Evolutionary conservation across 225 moss, liverwort and hornwort genomes (phyloP).

Genomic region (Sphagnum contortum): DNA sequence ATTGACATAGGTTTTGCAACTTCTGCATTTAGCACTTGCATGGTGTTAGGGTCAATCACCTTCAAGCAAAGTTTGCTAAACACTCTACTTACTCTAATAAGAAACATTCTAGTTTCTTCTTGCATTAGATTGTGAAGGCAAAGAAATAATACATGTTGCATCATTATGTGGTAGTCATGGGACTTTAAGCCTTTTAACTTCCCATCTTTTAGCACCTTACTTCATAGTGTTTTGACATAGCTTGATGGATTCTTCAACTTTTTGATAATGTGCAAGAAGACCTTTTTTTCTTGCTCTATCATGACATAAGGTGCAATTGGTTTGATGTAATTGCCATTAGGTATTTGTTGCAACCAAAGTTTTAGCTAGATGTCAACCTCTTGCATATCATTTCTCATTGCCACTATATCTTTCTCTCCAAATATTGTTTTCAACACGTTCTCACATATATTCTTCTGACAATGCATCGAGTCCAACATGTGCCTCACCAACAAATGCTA

Average conservation of each 20-base stretch:
- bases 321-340: not conserved
- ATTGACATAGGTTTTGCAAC: no score
- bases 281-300: not conserved
- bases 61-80: not conserved
- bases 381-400: no score
- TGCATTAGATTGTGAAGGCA: not conserved
- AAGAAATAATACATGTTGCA: not conserved
- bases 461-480: no score
- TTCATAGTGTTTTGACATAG: not conserved
- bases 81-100: not conserved
- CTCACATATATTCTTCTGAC: no score
- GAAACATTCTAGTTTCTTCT: not conserved
- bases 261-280: not conserved
- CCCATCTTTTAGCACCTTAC: not conserved
- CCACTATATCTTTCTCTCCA: no score
- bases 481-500: no score
- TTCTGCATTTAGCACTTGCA: not conserved
- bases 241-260: not conserved
- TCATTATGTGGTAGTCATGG: constrained; percentile 1
- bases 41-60: not conserved
- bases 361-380: no score
- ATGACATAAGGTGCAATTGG: not conserved
- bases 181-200: constrained; percentile 1
- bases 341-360: no score
- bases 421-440: no score